phyloP scores from a whole-genome alignment of 257 asterid genomes.

The Solanum chmielewskii region DNA sequence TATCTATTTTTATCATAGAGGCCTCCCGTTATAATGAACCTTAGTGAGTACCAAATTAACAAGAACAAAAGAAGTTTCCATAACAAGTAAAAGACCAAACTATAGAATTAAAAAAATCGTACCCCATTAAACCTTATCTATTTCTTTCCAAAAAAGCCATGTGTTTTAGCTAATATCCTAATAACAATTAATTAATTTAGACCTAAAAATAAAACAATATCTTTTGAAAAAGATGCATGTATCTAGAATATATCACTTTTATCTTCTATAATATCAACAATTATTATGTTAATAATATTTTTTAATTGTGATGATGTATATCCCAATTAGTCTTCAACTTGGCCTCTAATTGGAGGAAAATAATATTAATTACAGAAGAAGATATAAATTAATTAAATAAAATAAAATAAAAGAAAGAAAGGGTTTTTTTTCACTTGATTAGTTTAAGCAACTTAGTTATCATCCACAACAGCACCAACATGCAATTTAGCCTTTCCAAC shows the following conservation, averaged over 20 bases:
- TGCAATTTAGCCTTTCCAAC: slow-evolving; percentile 22
- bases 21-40: not conserved
- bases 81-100: not conserved
- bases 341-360: not conserved
- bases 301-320: not conserved
- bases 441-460: slow-evolving; percentile 25
- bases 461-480: slow-evolving; percentile 25
- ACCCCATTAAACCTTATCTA: not conserved
- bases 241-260: not conserved
- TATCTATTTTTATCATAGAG: no score
- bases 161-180: not conserved
- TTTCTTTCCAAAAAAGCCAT: not conserved
- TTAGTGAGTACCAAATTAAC: not conserved
- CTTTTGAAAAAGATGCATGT: slow-evolving; percentile 10
- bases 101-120: not conserved
- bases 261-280: not conserved
- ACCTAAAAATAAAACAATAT: not conserved
- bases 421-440: slow-evolving; percentile 7
- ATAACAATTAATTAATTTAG: not conserved
- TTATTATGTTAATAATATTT: not conserved
- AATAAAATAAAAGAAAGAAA: not conserved
- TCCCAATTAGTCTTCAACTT: not conserved
- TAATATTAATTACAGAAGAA: not conserved
- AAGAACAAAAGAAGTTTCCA: not conserved
- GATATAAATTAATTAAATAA: not conserved